Base-by-base conservation (phyloP, 306 rosid genomes). In the Castanea mollissima region DNA sequence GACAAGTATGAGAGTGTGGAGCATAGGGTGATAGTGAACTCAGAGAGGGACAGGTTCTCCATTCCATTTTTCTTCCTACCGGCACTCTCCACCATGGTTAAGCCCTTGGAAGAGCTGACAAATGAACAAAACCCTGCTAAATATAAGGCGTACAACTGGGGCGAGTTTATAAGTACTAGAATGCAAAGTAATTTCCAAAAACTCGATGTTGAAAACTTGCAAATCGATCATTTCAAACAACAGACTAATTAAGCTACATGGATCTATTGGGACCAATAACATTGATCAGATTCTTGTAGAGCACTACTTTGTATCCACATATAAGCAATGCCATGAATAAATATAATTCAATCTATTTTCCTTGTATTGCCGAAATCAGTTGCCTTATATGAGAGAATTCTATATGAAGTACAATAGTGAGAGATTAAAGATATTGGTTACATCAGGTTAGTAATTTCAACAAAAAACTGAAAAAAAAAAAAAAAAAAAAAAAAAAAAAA, bases 1-100 rank as follows among this genome's bases (percentile, higher is more conserved):
- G 90, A 84, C 23, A 85, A 25, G 5, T 90, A 88, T 74, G 88
- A 91, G 76, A 92, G 94, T 72, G 89, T 82, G 52, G 94, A 90
- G 54, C 97, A 93, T 59, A 90, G 90, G 74, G 94, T 73, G 64
- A 35, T 80, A 74, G 88, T 86, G 62, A 87, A 87, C 81, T n/a
- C 85, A 3, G 80, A 87, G 16, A 88, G 23, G 74, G 89, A 88
- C 38, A 90, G 97, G 74, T 77, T 81, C 57, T 89, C 93, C 2
- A 76, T 88, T 72, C 87, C 93, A 0, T 86, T 77, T 81, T 88
- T 87, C 86, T 76, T 93, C 58, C 83, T 74, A 62, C 98, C 97
- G 5, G 60, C 91, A 55, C 98, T 87, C 65, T 77, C 74, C 85
- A 85, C 79, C 21, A 15, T 80, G 46, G 88, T 87, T n/a, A 71